A percentile compares a stretch with the other conserved stretches of the same genome.
These are phyloP conservation scores for Mycena rebaudengoi DNA, from an alignment of 768 basidiomycete species.

Conservation along the genomic window DNA sequence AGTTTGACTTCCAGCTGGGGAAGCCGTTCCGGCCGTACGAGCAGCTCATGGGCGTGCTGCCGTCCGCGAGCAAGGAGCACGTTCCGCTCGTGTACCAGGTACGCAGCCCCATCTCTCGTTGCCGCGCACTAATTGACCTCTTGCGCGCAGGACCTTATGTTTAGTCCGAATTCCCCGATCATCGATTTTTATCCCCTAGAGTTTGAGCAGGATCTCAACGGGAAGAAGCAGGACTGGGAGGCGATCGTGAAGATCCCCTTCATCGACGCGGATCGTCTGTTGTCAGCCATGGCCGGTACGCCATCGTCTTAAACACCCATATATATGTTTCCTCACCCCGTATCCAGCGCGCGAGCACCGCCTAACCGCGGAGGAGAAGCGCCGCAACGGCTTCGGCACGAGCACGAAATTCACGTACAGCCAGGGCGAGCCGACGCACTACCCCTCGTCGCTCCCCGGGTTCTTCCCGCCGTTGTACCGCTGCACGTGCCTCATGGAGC, in stretches of 20 bases:
- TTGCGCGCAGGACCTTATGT: constrained; percentile 83
- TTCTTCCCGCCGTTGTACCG: constrained; percentile 92
- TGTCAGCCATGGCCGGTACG: constrained; percentile 85
- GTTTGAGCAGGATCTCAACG: constrained; percentile 94
- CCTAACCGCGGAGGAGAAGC: constrained; percentile 76
- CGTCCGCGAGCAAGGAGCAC: constrained; percentile 87
- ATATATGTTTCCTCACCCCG: no score
- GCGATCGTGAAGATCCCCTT: constrained; percentile 99
- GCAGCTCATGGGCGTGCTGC: constrained; percentile 98
- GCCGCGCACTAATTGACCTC: neutral
- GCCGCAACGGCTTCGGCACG: constrained; percentile 80
- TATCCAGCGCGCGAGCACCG: constrained; percentile 84
- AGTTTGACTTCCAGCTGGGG: constrained; percentile 88
- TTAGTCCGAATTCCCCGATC: constrained; percentile 83
- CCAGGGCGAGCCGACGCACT: constrained; percentile 66
- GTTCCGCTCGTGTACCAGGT: constrained; percentile 90
- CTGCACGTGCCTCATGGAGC: constrained; percentile 81
- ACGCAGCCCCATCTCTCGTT: constrained; percentile 26
- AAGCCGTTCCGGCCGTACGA: constrained; percentile 92
- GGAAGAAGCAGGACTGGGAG: constrained; percentile 99
- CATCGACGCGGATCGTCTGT: constrained; percentile 82
- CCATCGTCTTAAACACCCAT: no score
- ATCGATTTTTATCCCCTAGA: constrained; percentile 93
- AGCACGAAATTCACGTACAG: constrained; percentile 84
- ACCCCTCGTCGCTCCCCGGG: constrained; percentile 92